These are phyloP conservation scores for Canariomyces notabilis DNA, from an alignment of 2,329 filamentous ascomycete genomes.

Conservation along the genomic window DNA sequence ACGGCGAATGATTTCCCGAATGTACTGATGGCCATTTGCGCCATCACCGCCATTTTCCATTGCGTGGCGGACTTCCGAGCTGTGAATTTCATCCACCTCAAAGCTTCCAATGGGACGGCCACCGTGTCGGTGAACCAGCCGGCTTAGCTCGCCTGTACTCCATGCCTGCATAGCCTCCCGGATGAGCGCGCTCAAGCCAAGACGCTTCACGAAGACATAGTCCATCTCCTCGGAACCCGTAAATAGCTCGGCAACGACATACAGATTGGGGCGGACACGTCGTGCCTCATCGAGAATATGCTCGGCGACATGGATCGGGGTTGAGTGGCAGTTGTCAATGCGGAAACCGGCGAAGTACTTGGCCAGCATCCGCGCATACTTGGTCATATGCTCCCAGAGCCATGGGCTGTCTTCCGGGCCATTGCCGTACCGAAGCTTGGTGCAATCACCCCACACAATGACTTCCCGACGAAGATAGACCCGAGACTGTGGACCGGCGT, in stretches of 20 bases:
- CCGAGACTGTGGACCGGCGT: conserved; percentile 81
- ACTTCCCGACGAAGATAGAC: conserved; percentile 96
- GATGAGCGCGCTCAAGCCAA: conserved; percentile 87
- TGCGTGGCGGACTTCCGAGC: conserved; percentile 42
- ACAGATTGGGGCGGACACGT: conserved; percentile 77
- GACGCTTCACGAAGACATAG: conserved; percentile 88
- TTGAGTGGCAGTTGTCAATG: conserved; percentile 98
- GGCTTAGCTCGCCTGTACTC: conserved; percentile 88
- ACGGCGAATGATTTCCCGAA: conserved; percentile 65
- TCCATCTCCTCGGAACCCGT: conserved; percentile 94
- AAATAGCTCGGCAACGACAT: conserved; percentile 92
- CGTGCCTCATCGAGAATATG: conserved; percentile 94
- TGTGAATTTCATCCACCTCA: conserved; percentile 80
- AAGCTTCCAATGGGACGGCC: conserved; percentile 96
- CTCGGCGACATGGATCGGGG: conserved; percentile 88
- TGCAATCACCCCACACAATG: conserved; percentile 97
- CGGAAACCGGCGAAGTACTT: conserved; percentile 94
- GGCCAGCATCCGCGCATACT: conserved; percentile 86
- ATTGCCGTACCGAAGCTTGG: conserved; percentile 87
- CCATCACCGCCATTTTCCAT: conserved; percentile 25
- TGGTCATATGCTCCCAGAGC: conserved; percentile 93
- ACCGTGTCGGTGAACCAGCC: conserved; percentile 87
- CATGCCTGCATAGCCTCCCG: conserved; percentile 98
- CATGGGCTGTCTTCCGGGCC: conserved; percentile 81
- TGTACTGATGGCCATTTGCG: conserved; percentile 33